Base-by-base conservation (phyloP, 805 yeast species). In the Vanderwaltozyma yarrowii region DNA sequence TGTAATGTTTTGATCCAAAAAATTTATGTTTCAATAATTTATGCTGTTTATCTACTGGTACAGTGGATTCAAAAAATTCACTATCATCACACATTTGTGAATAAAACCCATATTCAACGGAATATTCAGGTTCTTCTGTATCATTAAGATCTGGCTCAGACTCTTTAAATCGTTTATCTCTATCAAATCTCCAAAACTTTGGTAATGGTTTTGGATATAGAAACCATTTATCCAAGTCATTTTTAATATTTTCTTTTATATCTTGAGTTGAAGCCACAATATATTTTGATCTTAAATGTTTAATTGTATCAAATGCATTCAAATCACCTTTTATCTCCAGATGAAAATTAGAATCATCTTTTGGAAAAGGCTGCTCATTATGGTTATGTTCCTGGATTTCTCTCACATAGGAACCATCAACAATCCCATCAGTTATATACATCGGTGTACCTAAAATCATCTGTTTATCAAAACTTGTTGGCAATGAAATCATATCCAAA, bases 131-230 rank as follows among this genome's bases (percentile, higher is more conserved):
- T 32, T 51, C 52, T 14, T 45, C 42, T 2, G 45, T 37, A 4
- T 55, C 55, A 36, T 50, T 52, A 28, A 50, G 52, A 25, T 51
- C 58, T 16, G 31, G 29, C 15, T 31, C 35, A 7, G 32, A 30
- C 11, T 31, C 41, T 12, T 24, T 30, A 11, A 56, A 46, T 26
- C 61, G 43, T 35, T 45, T 47, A 39, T 57, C 62, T 24, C 52
- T 49, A 26, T 52, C 58, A 43, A 61, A 64, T 42, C 63, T 66
- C 70, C 70, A 65, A 16, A 60, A 64, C 42, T 61, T 65, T 1
- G 66, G 64, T 32, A 59, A 47, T 9, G 95, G 94, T 17, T 78
- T 77, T 0, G 97, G 96, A 55, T 85, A 87, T 24, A 85, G 73
- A n/a, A 60, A 58, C 96, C 96, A 87, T 21, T 55, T 60, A 12